These are phyloP conservation scores for Entomortierella lignicola DNA, from an alignment of 192 early-diverging fungal genomes.

Conservation along the genomic window DNA sequence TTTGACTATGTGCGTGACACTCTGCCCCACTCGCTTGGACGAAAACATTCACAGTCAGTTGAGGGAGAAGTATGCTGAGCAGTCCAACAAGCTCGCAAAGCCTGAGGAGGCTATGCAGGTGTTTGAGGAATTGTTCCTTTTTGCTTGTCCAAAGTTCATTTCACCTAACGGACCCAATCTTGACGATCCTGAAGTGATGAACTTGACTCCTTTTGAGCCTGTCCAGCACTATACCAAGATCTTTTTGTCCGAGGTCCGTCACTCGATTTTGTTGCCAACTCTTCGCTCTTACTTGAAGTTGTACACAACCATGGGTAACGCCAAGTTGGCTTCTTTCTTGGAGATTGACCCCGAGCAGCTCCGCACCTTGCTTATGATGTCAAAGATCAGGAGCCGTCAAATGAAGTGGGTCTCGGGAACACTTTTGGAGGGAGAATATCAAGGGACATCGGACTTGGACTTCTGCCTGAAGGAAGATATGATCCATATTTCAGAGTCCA, in stretches of 20 bases:
- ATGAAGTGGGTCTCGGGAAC: conserved; percentile 83
- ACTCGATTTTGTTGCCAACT: conserved; percentile 87
- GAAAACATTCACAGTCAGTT: conserved; percentile 90
- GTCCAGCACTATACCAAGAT: conserved; percentile 85
- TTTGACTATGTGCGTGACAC: conserved; percentile 87
- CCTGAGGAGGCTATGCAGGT: conserved; percentile 84
- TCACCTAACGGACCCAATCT: conserved; percentile 89
- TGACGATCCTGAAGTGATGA: conserved; percentile 65
- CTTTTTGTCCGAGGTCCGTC: conserved; percentile 87
- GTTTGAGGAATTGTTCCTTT: conserved; percentile 91
- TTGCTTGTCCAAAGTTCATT: conserved; percentile 96
- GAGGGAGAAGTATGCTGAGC: conserved; percentile 94
- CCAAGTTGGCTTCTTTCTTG: conserved; percentile 89
- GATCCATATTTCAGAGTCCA: conserved; percentile 95
- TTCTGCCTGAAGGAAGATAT: conserved; percentile 95
- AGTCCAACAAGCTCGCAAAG: conserved; percentile 72
- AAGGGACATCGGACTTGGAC: conserved; percentile 87
- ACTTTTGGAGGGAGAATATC: conserved; percentile 88
- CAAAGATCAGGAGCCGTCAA: conserved; percentile 95
- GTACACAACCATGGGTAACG: conserved; percentile 92
- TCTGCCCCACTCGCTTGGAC: conserved; percentile 94
- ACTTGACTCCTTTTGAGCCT: conserved; percentile 65
- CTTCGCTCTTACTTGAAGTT: conserved; percentile 95
- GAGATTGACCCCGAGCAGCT: conserved; percentile 87
- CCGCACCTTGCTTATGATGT: conserved; percentile 88